Base-by-base conservation (phyloP, 176 grass and related monocot genomes). In the Panicum miliaceum region DNA sequence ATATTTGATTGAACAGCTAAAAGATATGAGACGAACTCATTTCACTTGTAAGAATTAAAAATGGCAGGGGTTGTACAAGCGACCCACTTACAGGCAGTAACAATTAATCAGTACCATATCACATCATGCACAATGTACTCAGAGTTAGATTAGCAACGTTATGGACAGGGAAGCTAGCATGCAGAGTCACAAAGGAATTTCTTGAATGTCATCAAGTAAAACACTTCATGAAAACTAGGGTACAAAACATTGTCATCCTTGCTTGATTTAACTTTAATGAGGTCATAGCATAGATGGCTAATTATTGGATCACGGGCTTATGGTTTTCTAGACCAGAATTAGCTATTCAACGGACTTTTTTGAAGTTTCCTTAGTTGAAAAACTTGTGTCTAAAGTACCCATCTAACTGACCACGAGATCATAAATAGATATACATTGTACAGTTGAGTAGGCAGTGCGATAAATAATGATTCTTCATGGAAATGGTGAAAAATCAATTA, bases 401-500 rank as follows among this genome's bases (percentile, higher is more conserved):
- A 69, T 12, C 20, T 67, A 11, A 38, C 14, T 38, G 35, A 67
- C 35, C 64, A 20, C 7, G 7, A 38, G 63, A 32, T 19, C 32
- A 65, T 65, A 42, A 22, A 12, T 37, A 43, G 10, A 69, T 23
- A 43, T 20, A 23, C 20, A 43, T 68, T 59, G 22, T 59, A 59
- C 56, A 0, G 25, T 25, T 4, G 56, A 59, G 56, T 59, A 59
- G 56, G 56, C 25, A n/a, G 56, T 12, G 25, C 22, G 56, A 59
- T 59, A 59, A 59, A 25, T 25, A 59, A 57, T 57, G 53, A 57
- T n/a, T 1, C 53, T 57, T 22, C 53, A 22, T n/a, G 53, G 53
- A n/a, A 57, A n/a, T 59, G 56, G 56, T 59, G 56, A 25, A 59
- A 56, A 25, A 59, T 59, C 56, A 59, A 59, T n/a, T 59, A 59